Conservation (phyloP, 2,329 filamentous ascomycete species). For the Talaromyces pinophilus region DNA sequence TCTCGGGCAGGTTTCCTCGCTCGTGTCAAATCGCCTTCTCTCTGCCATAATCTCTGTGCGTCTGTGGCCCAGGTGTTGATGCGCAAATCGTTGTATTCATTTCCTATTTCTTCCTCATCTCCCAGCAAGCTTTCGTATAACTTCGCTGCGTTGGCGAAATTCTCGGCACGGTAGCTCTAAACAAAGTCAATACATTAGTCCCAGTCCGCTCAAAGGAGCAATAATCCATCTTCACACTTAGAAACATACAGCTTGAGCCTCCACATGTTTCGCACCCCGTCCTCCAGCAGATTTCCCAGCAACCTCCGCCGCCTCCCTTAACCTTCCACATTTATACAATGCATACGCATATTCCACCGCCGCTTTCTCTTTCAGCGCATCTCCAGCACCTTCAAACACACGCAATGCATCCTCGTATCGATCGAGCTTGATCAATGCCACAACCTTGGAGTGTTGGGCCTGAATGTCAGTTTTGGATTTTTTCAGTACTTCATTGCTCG, state of each 20-base stretch:
- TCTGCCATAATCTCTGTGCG: slow-evolving; percentile 63
- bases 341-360: slow-evolving; percentile 64
- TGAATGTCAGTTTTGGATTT: slow-evolving; percentile 59
- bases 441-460: slow-evolving; percentile 60
- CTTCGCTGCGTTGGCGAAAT: slow-evolving; percentile 57
- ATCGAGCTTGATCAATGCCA: slow-evolving; percentile 64
- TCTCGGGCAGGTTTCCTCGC: slow-evolving; percentile 58
- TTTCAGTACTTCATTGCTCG: slow-evolving; percentile 59
- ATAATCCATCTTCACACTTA: background rate
- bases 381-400: slow-evolving; percentile 56
- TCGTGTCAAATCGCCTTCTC: slow-evolving; percentile 52
- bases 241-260: slow-evolving; percentile 60
- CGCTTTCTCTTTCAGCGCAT: slow-evolving; percentile 56
- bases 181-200: background rate
- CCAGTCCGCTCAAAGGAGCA: background rate
- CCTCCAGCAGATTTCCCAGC: slow-evolving; percentile 45
- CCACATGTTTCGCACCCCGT: slow-evolving; percentile 60
- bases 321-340: slow-evolving; percentile 61
- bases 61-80: slow-evolving; percentile 64
- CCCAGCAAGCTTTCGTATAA: slow-evolving; percentile 56
- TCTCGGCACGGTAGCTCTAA: slow-evolving; percentile 59
- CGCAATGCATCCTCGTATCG: slow-evolving; percentile 63
- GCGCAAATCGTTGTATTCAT: slow-evolving; percentile 61
- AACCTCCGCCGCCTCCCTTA: slow-evolving; percentile 56
- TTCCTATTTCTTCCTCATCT: slow-evolving; percentile 40